Evolutionary conservation across 2,329 filamentous ascomycete species (phyloP).

Genomic region (Metarhizium sp.): DNA sequence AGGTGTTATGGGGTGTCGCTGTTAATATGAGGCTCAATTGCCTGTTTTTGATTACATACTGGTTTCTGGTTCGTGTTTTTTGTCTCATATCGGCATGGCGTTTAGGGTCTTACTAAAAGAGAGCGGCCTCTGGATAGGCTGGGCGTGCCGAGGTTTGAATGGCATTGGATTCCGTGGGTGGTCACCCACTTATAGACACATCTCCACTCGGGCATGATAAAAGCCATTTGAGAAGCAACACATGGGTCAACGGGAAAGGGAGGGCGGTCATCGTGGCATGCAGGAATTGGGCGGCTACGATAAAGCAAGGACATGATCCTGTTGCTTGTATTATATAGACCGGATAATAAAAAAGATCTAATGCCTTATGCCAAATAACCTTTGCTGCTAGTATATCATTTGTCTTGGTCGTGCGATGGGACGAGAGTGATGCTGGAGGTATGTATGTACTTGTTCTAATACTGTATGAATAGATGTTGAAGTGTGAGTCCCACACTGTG

Average conservation of each 20-base stretch:
- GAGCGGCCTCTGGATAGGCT: constrained; percentile 8
- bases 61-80: neutral
- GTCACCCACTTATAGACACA: constrained; percentile 31
- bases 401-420: neutral
- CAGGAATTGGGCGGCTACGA: constrained; percentile 10
- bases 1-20: constrained; percentile 13
- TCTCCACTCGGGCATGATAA: constrained; percentile 38
- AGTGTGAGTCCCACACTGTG: neutral
- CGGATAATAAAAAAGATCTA: constrained; percentile 1
- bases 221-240: constrained; percentile 19
- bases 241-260: constrained; percentile 11
- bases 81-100: constrained; percentile 14
- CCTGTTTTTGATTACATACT: neutral
- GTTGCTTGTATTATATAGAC: constrained; percentile 20
- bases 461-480: neutral
- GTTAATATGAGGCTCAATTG: constrained; percentile 10
- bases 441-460: neutral
- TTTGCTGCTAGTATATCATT: neutral
- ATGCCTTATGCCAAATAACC: neutral
- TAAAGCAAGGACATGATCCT: constrained; percentile 15
- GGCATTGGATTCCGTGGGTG: constrained; percentile 12
- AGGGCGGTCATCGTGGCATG: constrained; percentile 5
- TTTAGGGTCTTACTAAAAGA: constrained; percentile 15
- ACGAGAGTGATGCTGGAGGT: neutral
- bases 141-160: constrained; percentile 2